These are phyloP conservation scores for Microglena sp. DNA, from an alignment of 139 green algal species.

Conservation along the genomic window DNA sequence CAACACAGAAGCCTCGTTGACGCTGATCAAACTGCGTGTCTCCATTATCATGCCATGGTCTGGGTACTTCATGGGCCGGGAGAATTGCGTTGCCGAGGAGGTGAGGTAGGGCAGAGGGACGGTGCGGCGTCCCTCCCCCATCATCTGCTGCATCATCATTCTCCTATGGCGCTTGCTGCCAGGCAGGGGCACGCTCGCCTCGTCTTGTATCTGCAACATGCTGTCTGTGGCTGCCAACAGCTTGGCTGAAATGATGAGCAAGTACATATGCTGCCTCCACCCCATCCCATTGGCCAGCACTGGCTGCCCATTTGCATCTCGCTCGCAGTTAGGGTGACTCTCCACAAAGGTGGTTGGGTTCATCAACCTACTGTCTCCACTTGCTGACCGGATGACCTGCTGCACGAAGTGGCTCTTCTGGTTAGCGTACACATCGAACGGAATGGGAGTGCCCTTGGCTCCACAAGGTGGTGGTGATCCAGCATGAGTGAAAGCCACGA, in stretches of 20 bases:
- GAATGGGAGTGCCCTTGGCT: slow-evolving; percentile 14
- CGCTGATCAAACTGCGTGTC: no score
- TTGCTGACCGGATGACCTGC: slow-evolving; percentile 25
- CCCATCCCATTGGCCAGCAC: slow-evolving; percentile 32
- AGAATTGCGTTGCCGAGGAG: slow-evolving; percentile 15
- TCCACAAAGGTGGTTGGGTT: slow-evolving; percentile 46
- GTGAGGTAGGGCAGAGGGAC: slow-evolving; percentile 28
- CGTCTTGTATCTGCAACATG: slow-evolving; percentile 25
- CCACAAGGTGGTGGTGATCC: slow-evolving; percentile 6
- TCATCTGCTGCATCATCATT: slow-evolving; percentile 34
- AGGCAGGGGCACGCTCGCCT: neutral
- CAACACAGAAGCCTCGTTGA: no score
- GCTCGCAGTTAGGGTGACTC: slow-evolving; percentile 25
- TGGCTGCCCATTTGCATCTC: slow-evolving; percentile 14
- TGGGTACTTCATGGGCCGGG: slow-evolving; percentile 32
- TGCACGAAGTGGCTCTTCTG: slow-evolving; percentile 39
- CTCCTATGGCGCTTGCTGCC: slow-evolving; percentile 9
- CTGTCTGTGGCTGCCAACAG: slow-evolving; percentile 46
- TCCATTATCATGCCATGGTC: slow-evolving; percentile 38
- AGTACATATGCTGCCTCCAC: slow-evolving; percentile 37
- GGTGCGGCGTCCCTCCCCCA: slow-evolving; percentile 13
- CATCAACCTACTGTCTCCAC: slow-evolving; percentile 41
- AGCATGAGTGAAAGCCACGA: slow-evolving; percentile 41
- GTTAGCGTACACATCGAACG: slow-evolving; percentile 31
- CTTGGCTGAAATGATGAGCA: slow-evolving; percentile 43